These are phyloP conservation scores for Pelargonium fulgidum DNA, from an alignment of 441 rosid genomes.

Conservation along the genomic window DNA sequence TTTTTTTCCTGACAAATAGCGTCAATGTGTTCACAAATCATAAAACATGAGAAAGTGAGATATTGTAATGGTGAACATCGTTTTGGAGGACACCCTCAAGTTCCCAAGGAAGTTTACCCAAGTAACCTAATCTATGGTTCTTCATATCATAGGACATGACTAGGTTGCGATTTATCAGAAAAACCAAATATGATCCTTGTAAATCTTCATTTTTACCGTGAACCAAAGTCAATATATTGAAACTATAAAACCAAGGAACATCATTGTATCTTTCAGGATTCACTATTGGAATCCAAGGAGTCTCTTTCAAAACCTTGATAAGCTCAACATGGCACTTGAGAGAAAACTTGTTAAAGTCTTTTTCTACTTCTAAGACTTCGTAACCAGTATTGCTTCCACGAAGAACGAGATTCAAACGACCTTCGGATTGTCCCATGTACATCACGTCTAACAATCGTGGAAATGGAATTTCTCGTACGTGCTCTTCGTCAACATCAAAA, in stretches of 20 bases:
- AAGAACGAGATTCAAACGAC: neutral
- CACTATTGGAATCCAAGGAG: neutral
- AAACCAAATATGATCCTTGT: neutral
- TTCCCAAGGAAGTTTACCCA: neutral
- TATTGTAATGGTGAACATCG: slow-evolving; percentile 1
- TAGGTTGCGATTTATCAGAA: neutral
- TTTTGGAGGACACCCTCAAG: slow-evolving; percentile 4
- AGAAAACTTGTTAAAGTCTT: neutral
- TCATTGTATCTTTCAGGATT: neutral
- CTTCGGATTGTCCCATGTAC: slow-evolving; percentile 5
- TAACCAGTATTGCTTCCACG: neutral
- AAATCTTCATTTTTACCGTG: neutral
- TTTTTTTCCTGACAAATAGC: too few species aligned
- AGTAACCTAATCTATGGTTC: neutral
- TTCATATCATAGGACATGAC: neutral
- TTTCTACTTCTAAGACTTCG: neutral
- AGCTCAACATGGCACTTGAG: neutral
- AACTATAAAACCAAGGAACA: slow-evolving; percentile 8
- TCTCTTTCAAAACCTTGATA: neutral
- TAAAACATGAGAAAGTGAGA: neutral
- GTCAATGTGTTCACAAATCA: neutral
- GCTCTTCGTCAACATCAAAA: neutral
- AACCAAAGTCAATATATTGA: neutral
- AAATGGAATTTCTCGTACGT: neutral
- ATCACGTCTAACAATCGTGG: neutral